Percentiles rank a stretch among this genome's conserved stretches.
phyloP scores from a whole-genome alignment of 257 asterid species.

The Anisodus acutangulus region DNA sequence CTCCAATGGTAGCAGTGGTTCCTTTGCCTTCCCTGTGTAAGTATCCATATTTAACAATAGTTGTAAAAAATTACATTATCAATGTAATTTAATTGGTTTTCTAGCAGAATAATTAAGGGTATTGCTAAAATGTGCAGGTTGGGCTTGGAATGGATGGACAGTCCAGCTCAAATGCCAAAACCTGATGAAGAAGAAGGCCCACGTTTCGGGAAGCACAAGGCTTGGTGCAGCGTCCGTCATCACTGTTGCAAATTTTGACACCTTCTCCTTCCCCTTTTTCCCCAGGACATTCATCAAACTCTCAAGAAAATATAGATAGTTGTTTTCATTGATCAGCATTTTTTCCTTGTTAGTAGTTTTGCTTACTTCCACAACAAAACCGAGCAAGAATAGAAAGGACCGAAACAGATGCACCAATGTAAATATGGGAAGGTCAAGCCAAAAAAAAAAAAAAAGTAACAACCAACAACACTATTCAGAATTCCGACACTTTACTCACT shows the following conservation, averaged over 20 bases:
- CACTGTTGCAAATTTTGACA: conserved; percentile 66
- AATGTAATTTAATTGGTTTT: background rate
- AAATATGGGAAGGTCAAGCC: background rate
- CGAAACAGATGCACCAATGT: background rate
- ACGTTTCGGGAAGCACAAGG: conserved; percentile 36
- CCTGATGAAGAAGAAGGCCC: conserved; percentile 37
- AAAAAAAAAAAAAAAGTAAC: background rate
- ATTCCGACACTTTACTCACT: conserved; percentile 2
- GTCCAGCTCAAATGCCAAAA: conserved; percentile 84
- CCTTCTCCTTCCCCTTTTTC: background rate
- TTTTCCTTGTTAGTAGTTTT: background rate
- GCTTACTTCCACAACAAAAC: background rate
- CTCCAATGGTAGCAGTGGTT: conserved; percentile 64
- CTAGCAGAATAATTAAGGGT: background rate
- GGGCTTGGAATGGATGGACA: conserved; percentile 73
- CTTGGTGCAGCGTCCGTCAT: conserved; percentile 32
- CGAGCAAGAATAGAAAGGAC: background rate
- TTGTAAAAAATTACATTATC: background rate
- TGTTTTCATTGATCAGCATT: background rate
- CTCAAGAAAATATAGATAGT: background rate
- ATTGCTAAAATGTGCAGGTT: conserved; percentile 50
- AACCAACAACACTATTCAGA: background rate
- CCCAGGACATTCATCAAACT: background rate
- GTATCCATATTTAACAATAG: conserved; percentile 31
- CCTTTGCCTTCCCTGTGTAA: conserved; percentile 88